A percentile compares a stretch with the other conserved stretches of the same genome.
Conservation (phyloP, 192 early-diverging fungal genomes). For the Radiomyces spectabilis region DNA sequence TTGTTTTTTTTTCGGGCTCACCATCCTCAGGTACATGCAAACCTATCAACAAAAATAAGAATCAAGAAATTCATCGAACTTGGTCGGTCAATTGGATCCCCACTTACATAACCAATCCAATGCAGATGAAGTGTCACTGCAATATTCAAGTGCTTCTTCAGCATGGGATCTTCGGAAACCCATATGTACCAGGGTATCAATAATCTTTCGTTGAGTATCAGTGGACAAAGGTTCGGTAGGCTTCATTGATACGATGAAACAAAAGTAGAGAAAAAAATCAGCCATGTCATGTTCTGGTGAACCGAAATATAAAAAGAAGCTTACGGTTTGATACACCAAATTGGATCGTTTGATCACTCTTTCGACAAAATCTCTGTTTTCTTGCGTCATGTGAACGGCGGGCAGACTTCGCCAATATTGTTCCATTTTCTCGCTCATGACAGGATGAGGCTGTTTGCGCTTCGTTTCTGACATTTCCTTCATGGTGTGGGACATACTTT, state of each 20-base stretch:
- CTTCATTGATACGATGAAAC: neutral
- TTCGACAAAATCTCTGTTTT: slow-evolving; percentile 53
- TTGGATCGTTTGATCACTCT: slow-evolving; percentile 45
- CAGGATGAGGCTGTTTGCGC: slow-evolving; percentile 9
- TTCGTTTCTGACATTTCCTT: slow-evolving; percentile 28
- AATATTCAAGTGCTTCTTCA: slow-evolving; percentile 62
- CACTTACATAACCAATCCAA: slow-evolving; percentile 79
- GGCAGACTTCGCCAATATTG: slow-evolving; percentile 56
- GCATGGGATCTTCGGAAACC: slow-evolving; percentile 73
- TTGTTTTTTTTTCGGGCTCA: slow-evolving; percentile 4
- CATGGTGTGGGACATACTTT: no score
- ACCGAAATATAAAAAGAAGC: slow-evolving; percentile 11
- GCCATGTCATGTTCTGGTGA: neutral
- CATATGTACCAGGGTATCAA: slow-evolving; percentile 34
- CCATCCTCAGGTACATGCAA: slow-evolving; percentile 88
- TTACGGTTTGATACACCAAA: slow-evolving; percentile 9
- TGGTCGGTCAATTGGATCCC: neutral
- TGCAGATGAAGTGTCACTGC: slow-evolving; percentile 35
- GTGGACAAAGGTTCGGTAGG: slow-evolving; percentile 3
- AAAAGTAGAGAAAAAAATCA: neutral
- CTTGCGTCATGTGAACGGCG: slow-evolving; percentile 58
- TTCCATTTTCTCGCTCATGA: slow-evolving; percentile 33
- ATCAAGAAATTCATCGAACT: neutral
- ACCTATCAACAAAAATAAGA: slow-evolving; percentile 15
- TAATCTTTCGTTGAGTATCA: slow-evolving; percentile 3